Conservation (phyloP, 352 stramenopile species). For the Phytopythium ostracodes region DNA sequence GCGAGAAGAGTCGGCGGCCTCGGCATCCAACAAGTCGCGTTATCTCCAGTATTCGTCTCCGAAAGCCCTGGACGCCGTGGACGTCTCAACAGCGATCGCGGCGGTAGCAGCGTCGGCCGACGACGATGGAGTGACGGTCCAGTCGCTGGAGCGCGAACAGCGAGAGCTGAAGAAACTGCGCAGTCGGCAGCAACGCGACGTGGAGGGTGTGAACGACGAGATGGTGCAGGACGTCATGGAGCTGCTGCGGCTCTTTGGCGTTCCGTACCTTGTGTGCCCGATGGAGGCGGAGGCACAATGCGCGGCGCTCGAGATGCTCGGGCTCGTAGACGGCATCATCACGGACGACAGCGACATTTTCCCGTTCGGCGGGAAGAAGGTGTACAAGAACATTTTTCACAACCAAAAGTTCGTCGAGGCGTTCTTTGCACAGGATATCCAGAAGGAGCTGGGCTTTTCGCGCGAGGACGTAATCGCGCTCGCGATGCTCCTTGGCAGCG, state of each 20-base stretch:
- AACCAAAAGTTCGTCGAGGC: slow-evolving; percentile 98
- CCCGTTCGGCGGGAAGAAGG: slow-evolving; percentile 90
- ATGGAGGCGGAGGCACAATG: slow-evolving; percentile 99
- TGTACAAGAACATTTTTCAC: slow-evolving; percentile 99
- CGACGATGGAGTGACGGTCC: slow-evolving; percentile 24
- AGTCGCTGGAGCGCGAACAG: slow-evolving; percentile 50
- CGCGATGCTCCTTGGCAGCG: slow-evolving; percentile 93
- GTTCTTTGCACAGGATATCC: slow-evolving; percentile 92
- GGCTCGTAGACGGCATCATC: slow-evolving; percentile 97
- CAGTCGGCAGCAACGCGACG: slow-evolving; percentile 83
- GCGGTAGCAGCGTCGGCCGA: slow-evolving; percentile 5
- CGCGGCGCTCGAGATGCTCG: slow-evolving; percentile 92
- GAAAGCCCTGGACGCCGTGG: neutral
- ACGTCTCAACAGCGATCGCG: slow-evolving; percentile 1
- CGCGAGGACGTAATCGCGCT: slow-evolving; percentile 90
- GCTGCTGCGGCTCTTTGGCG: slow-evolving; percentile 95
- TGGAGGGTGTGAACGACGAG: slow-evolving; percentile 95
- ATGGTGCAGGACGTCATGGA: slow-evolving; percentile 98
- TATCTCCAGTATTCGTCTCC: slow-evolving; percentile 44
- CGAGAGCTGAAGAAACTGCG: slow-evolving; percentile 72
- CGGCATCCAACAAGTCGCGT: slow-evolving; percentile 17
- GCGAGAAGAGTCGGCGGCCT: slow-evolving; percentile 19
- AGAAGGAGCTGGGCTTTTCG: slow-evolving; percentile 90
- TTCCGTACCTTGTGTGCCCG: slow-evolving; percentile 98
- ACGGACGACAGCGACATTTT: slow-evolving; percentile 97